A percentile compares a stretch with the other conserved stretches of the same genome.
These are phyloP conservation scores for Euphorbia lathyris DNA, from an alignment of 345 rosid species.

Conservation along the genomic window DNA sequence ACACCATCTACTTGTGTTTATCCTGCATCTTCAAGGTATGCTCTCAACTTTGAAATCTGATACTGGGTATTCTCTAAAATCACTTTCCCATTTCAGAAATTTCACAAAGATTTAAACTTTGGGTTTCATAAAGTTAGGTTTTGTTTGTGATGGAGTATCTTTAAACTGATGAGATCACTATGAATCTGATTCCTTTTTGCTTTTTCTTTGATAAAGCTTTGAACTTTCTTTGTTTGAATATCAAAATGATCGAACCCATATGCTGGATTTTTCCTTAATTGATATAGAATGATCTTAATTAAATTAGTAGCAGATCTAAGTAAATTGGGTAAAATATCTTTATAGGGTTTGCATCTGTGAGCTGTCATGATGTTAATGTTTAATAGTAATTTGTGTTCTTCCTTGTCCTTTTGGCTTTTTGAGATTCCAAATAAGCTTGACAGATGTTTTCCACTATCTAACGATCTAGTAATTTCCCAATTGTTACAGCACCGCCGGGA, in stretches of 20 bases:
- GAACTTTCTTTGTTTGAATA: neutral
- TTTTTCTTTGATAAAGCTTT: neutral
- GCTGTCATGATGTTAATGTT: constrained; percentile 38
- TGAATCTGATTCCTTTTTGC: neutral
- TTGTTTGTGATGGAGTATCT: constrained; percentile 1
- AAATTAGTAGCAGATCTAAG: constrained; percentile 25
- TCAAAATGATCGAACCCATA: neutral
- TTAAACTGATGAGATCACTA: neutral
- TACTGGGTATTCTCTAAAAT: neutral
- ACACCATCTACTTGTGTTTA: constrained; percentile 16
- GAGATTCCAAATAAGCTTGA: constrained; percentile 8
- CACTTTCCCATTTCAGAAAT: neutral
- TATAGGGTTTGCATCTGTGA: constrained; percentile 6
- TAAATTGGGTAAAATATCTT: neutral
- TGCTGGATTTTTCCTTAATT: constrained; percentile 15
- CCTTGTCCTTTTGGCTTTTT: neutral
- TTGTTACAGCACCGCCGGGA: neutral
- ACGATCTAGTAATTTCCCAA: neutral
- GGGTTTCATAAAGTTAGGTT: neutral
- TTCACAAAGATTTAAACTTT: constrained; percentile 1
- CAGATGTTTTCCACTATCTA: constrained; percentile 12
- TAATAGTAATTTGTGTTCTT: constrained; percentile 7
- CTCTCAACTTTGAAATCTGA: neutral
- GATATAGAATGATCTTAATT: neutral
- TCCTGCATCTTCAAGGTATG: constrained; percentile 20